Percentiles rank a stretch among this genome's conserved stretches.
phyloP scores from a whole-genome alignment of 192 early-diverging fungal species.

The Powellomyces hirtus region DNA sequence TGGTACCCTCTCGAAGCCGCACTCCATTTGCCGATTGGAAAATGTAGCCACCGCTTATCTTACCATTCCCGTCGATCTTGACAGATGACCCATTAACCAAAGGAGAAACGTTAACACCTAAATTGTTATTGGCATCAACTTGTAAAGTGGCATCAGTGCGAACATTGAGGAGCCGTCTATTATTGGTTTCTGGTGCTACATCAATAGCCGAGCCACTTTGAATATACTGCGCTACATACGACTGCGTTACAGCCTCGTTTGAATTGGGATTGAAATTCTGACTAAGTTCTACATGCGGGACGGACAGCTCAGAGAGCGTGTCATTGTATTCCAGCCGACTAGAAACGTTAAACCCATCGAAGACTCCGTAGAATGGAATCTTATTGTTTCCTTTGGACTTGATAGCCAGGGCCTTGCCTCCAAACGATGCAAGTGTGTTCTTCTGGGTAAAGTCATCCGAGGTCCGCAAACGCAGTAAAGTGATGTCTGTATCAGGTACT shows the following conservation, averaged over 20 bases:
- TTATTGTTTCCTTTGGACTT: neutral
- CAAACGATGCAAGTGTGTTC: too few relatives aligned
- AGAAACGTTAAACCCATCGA: neutral
- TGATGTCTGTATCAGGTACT: neutral
- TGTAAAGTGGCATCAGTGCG: neutral
- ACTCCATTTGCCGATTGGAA: too few relatives aligned
- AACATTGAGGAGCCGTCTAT: neutral
- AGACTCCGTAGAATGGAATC: constrained; percentile 3
- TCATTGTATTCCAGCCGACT: neutral
- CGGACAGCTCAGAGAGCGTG: neutral
- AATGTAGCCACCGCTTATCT: too few relatives aligned
- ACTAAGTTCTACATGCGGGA: neutral
- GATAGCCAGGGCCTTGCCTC: neutral
- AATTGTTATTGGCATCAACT: neutral
- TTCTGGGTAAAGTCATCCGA: neutral
- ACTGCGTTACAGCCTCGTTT: neutral
- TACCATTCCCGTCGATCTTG: too few relatives aligned
- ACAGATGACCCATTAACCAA: too few relatives aligned
- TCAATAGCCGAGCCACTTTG: constrained; percentile 4
- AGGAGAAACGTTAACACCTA: neutral
- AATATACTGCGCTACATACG: neutral
- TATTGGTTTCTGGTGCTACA: neutral
- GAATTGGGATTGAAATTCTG: neutral
- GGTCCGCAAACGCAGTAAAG: neutral
- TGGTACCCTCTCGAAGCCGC: too few relatives aligned